A percentile compares a stretch with the other conserved stretches of the same genome.
Conservation (phyloP, 768 basidiomycete genomes). For the Russula sp. region DNA sequence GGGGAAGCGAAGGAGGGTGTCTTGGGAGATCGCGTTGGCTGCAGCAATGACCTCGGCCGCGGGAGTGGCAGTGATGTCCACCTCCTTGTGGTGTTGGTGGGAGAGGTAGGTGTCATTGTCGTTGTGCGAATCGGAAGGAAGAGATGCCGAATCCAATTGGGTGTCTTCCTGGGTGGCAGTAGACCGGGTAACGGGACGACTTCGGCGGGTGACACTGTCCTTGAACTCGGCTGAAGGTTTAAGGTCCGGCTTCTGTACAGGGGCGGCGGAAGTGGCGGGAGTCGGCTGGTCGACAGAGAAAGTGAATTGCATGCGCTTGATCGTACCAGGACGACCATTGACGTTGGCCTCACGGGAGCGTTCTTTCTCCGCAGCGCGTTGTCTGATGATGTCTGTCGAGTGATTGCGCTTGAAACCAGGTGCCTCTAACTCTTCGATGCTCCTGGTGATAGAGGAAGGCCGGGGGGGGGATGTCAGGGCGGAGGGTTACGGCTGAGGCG, state of each 20-base stretch:
- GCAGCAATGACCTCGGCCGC: conserved; percentile 11
- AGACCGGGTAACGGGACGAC: conserved; percentile 34
- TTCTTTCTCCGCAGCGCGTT: conserved; percentile 76
- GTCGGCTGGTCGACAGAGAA: conserved; percentile 73
- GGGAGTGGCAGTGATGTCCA: conserved; percentile 13
- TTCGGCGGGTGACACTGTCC: conserved; percentile 37
- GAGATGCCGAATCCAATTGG: neutral
- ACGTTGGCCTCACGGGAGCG: conserved; percentile 61
- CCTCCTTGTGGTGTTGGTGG: conserved; percentile 29
- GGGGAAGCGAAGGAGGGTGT: conserved; percentile 56
- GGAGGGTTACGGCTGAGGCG: conserved; percentile 9
- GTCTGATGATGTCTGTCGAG: conserved; percentile 73
- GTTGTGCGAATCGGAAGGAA: conserved; percentile 7
- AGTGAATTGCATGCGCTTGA: conserved; percentile 87
- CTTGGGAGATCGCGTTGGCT: conserved; percentile 21
- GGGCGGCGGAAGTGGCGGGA: conserved; percentile 37
- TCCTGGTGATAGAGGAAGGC: conserved; percentile 36
- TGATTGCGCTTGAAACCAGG: conserved; percentile 75
- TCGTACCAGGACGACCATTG: conserved; percentile 58
- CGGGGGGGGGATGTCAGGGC: conserved; percentile 6
- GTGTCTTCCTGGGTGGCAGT: conserved; percentile 31
- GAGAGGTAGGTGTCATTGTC: conserved; percentile 35
- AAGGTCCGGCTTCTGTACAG: conserved; percentile 57
- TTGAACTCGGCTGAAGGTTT: conserved; percentile 61
- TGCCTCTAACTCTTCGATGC: conserved; percentile 78